Base-by-base conservation (phyloP, 2,329 filamentous ascomycete species). In the Orbilia javanica region DNA sequence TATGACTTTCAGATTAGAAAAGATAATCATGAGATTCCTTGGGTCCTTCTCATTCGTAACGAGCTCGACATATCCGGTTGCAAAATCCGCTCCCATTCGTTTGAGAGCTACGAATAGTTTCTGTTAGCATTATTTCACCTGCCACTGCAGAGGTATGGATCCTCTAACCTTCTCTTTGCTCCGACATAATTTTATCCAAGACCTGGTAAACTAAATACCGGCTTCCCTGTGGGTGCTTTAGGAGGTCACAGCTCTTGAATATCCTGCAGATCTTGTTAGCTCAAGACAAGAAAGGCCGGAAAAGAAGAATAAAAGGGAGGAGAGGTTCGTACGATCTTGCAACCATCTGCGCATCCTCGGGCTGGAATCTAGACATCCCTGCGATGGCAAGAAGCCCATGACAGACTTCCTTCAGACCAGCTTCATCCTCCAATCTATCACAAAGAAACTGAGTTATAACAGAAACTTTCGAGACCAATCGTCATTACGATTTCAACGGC, bases 1-100 rank as follows among this genome's bases (percentile, higher is more conserved):
- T 1, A 91, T 86, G 13, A 91, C 90, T 81, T 87, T 89, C 29
- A 91, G 82, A 74, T 91, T 88, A 0, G 90, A 91, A 81, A 92
- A 92, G 1, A 91, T 88, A 60, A 92, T 86, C 90, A 92, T 92
- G 29, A 92, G 84, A 81, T 92, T 92, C 29, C 90, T 86, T 0
- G 90, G 90, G 80, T 92, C 90, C 81, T 91, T 91, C 82, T 92
- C 90, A 71, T 90, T 90, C 15, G 89, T 88, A 81, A 92, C 90
- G 79, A 91, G 87, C 70, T 90, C 86, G 64, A 90, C 88, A 79
- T 91, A 89, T 3, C 87, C 88, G 2, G 88, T 84, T 67, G 91
- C 84, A 79, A 90, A 90, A 73, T 88, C 86, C 60, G 89, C 86
- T 36, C 89, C 88, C 81, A 91, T 86, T 10, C 86, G 84, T 82